Percentiles rank a stretch among this genome's conserved stretches.
Evolutionary conservation across 2,329 filamentous ascomycete genomes (phyloP).

Genomic region (Scytalidium sp.): DNA sequence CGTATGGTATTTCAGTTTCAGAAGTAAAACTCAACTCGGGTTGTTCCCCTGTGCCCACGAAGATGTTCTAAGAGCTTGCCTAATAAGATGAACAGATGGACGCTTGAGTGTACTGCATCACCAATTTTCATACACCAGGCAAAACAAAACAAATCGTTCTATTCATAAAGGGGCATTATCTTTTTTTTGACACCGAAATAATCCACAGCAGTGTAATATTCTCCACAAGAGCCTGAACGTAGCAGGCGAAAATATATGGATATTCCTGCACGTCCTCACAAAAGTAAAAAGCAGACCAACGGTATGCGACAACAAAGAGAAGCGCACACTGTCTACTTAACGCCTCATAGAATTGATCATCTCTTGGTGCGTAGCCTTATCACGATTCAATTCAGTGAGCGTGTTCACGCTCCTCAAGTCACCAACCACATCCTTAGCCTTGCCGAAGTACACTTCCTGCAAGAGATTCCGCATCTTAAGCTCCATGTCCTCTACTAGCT

Average conservation of each 20-base stretch:
- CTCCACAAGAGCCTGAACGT: not conserved
- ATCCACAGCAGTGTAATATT: not conserved
- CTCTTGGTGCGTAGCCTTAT: slow-evolving; percentile 82
- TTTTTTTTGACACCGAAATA: not conserved
- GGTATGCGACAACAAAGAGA: no score
- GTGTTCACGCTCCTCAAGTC: slow-evolving; percentile 85
- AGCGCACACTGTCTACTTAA: slow-evolving; percentile 11
- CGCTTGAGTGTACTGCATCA: no score
- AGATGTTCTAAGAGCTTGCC: no score
- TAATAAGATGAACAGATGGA: no score
- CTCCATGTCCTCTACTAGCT: slow-evolving; percentile 98
- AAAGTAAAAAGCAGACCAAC: not conserved
- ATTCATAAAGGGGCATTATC: not conserved
- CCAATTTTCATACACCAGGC: not conserved
- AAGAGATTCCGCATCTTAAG: slow-evolving; percentile 97
- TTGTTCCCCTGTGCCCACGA: no score
- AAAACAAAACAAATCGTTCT: not conserved
- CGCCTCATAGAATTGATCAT: slow-evolving; percentile 65
- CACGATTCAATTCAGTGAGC: slow-evolving; percentile 79
- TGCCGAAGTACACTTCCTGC: slow-evolving; percentile 99
- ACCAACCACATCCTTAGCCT: slow-evolving; percentile 97
- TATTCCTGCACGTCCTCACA: not conserved
- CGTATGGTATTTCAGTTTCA: no score
- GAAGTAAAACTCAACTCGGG: no score
- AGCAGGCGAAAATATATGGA: not conserved